Conservation (phyloP, 2,329 filamentous ascomycete genomes). For the Calonectria pauciramosa region DNA sequence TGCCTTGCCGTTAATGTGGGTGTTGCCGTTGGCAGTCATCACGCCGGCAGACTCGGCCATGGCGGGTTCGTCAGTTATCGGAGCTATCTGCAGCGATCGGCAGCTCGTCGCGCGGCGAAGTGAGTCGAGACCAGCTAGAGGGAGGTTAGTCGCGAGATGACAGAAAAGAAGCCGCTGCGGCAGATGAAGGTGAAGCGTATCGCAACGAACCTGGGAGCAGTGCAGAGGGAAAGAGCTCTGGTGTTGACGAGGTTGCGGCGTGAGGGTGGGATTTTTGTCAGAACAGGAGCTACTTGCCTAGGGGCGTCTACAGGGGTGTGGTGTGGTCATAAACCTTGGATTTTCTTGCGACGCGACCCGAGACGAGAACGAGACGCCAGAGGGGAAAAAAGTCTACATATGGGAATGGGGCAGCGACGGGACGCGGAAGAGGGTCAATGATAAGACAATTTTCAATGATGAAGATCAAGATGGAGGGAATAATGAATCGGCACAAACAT, state of each 20-base stretch:
- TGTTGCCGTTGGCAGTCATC: conserved; percentile 57
- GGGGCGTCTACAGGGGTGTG: conserved; percentile 21
- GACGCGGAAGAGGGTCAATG: not conserved
- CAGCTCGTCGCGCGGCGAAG: conserved; percentile 24
- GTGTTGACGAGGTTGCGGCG: conserved; percentile 30
- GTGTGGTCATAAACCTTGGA: conserved; percentile 22
- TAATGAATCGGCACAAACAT: not conserved
- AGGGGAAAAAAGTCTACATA: conserved; percentile 10
- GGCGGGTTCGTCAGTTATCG: conserved; percentile 38
- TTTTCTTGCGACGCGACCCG: conserved; percentile 42
- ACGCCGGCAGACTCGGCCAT: conserved; percentile 54
- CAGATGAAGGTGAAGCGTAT: conserved; percentile 22
- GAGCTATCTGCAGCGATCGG: conserved; percentile 24
- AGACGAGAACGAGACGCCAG: conserved; percentile 41
- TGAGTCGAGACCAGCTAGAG: conserved; percentile 31
- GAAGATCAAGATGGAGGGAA: not conserved
- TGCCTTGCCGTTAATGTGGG: conserved; percentile 51
- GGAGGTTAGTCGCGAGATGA: conserved; percentile 18
- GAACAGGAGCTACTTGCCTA: conserved; percentile 13
- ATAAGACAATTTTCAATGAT: not conserved
- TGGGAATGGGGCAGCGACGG: not conserved
- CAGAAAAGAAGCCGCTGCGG: conserved; percentile 18
- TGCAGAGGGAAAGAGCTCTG: conserved; percentile 28
- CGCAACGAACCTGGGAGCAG: conserved; percentile 12
- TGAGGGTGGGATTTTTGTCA: conserved; percentile 31